phyloP scores from a whole-genome alignment of 2,329 filamentous ascomycete genomes.

The Massarina eburnea region DNA sequence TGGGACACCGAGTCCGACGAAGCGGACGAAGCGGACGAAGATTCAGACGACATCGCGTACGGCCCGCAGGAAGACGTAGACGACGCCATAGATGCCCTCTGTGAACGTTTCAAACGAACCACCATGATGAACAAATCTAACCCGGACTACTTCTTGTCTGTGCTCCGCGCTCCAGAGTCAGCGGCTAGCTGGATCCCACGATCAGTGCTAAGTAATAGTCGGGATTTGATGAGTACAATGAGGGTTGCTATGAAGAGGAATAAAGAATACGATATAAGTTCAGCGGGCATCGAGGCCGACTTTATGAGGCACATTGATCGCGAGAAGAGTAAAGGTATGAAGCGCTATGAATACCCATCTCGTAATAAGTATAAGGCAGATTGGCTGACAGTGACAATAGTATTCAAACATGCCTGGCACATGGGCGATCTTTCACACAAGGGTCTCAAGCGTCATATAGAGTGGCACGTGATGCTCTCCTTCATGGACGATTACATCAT shows the following conservation, averaged over 20 bases:
- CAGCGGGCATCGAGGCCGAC: conserved; percentile 19
- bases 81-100: conserved; percentile 9
- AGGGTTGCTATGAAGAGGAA: conserved; percentile 15
- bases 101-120: conserved; percentile 9
- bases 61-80: conserved; percentile 11
- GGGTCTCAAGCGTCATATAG: conserved; percentile 41
- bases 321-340: conserved; percentile 39
- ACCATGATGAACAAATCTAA: background rate
- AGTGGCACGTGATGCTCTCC: conserved; percentile 42
- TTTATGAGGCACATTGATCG: conserved; percentile 35
- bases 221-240: conserved; percentile 16
- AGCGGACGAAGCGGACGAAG: conserved; percentile 3
- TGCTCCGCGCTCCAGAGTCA: conserved; percentile 11
- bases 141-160: conserved; percentile 17
- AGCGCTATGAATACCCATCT: no score
- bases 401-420: conserved; percentile 51
- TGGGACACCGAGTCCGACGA: conserved; percentile 8
- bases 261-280: conserved; percentile 12
- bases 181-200: conserved; percentile 10
- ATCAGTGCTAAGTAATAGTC: conserved; percentile 11
- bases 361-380: background rate
- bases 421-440: conserved; percentile 47
- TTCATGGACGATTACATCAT: conserved; percentile 27
- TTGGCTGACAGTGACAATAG: conserved; percentile 12
- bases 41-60: conserved; percentile 5